Evolutionary conservation across 1,284 basidiomycete genomes (phyloP).

Genomic region (Fomitopsis palustris): DNA sequence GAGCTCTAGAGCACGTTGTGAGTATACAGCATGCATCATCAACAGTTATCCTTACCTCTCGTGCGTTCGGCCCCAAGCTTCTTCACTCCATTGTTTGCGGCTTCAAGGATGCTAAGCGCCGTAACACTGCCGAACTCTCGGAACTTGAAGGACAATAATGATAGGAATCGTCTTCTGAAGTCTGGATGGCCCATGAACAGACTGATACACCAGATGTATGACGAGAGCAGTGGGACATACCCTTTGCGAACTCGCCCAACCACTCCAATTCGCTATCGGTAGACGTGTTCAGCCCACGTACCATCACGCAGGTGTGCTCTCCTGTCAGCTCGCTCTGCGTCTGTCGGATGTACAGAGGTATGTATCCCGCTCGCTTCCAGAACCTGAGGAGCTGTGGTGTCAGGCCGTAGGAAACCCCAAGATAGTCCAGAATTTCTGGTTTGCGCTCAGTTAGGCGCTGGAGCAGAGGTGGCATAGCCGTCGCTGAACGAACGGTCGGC

Average conservation of each 20-base stretch:
- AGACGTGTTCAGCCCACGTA: slow-evolving; percentile 74
- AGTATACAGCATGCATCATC: background rate
- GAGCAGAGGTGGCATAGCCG: slow-evolving; percentile 89
- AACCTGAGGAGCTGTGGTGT: slow-evolving; percentile 89
- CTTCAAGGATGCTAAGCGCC: slow-evolving; percentile 87
- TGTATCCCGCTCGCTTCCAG: slow-evolving; percentile 93
- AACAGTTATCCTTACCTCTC: slow-evolving; percentile 34
- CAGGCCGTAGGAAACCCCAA: slow-evolving; percentile 95
- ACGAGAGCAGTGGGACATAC: slow-evolving; percentile 41
- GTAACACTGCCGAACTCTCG: slow-evolving; percentile 88
- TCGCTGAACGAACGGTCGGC: slow-evolving; percentile 70
- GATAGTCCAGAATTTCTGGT: slow-evolving; percentile 90
- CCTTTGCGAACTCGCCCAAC: slow-evolving; percentile 88
- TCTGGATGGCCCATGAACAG: slow-evolving; percentile 44
- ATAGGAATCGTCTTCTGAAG: slow-evolving; percentile 89
- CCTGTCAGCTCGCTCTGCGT: slow-evolving; percentile 94
- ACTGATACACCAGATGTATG: background rate
- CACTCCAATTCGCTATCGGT: slow-evolving; percentile 66
- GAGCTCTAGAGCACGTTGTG: slow-evolving; percentile 38
- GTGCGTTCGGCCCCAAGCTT: slow-evolving; percentile 40
- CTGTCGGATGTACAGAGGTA: slow-evolving; percentile 92
- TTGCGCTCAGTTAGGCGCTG: slow-evolving; percentile 88
- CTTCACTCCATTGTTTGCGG: slow-evolving; percentile 69
- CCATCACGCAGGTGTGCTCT: slow-evolving; percentile 96
- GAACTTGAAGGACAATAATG: slow-evolving; percentile 91